Base-by-base conservation (phyloP, 192 early-diverging fungal genomes). In the Backusella sp. region DNA sequence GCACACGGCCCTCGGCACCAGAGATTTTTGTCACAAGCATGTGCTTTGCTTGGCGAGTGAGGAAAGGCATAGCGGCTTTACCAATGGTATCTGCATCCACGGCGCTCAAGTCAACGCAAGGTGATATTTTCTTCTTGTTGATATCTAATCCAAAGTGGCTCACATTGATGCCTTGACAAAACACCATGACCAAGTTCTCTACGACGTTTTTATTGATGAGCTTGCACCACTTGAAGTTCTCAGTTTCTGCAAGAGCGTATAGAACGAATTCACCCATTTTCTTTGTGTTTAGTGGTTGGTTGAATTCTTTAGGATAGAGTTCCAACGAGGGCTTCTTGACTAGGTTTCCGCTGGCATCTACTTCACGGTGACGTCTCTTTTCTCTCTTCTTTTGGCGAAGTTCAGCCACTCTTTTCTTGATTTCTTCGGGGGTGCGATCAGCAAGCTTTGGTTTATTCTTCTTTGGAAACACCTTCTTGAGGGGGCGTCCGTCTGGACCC, bases 191-290 rank as follows among this genome's bases (percentile, higher is more conserved):
- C 4, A 87, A 23, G 23, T 84, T 79, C 1, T 84, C 74, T 11
- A 88, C 76, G 2, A 71, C 66, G 11, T 78, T 70, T 28, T 79
- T 79, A 30, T 86, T 81, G 36, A 76, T 23, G 14, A 86, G 76
- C n/a, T 66, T 52, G 12, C 80, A 70, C 81, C 84, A 87, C 0
- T 77, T 59, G 19, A 82, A 74, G 15, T 76, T 67, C 0, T 74
- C 70, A 0, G 80, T 80, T 39, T 87, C 83, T 44, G 84, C 78
- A 23, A 88, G 68, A 14, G 82, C 77, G 44, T 83, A 86, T 0
- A 86, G 67, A 9, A 88, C 67, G 6, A 84, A 81, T 21, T 88
- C 84, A 21, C 86, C 84, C 5, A 88, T 34, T 44, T 85, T 78
- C 66, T 84, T 76, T 11, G 46, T 77, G 1, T 26, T 17, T 3